phyloP scores from a whole-genome alignment of 2,329 filamentous ascomycete genomes.

The Trichoderma citrinoviride region DNA sequence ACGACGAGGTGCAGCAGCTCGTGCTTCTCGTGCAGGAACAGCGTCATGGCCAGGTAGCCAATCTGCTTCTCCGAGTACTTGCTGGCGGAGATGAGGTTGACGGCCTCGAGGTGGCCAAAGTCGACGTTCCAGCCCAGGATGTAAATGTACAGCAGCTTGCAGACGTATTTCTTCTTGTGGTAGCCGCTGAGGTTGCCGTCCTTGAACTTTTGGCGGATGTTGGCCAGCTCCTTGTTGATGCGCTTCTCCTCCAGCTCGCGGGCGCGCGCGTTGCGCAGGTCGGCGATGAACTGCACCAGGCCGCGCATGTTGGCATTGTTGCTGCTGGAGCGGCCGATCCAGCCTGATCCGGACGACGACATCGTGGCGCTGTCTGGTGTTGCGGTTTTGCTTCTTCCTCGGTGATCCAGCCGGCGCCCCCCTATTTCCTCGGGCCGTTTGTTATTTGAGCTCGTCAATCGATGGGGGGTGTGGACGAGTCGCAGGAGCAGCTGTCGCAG shows the following conservation, averaged over 20 bases:
- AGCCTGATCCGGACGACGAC: conserved; percentile 58
- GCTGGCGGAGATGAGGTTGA: conserved; percentile 92
- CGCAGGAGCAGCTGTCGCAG: conserved; percentile 8
- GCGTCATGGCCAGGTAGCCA: conserved; percentile 92
- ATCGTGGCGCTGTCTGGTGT: conserved; percentile 39
- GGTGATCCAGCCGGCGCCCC: neutral
- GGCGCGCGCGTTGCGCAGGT: conserved; percentile 89
- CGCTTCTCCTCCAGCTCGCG: conserved; percentile 97
- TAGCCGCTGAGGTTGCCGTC: conserved; percentile 91
- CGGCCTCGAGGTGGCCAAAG: conserved; percentile 96
- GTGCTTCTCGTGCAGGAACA: conserved; percentile 96
- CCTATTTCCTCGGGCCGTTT: neutral
- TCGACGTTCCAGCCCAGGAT: conserved; percentile 99
- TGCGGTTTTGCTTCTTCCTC: neutral
- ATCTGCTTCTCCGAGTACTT: conserved; percentile 99
- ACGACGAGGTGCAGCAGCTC: conserved; percentile 94
- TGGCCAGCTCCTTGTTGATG: conserved; percentile 98
- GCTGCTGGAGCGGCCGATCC: conserved; percentile 63
- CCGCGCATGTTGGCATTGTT: conserved; percentile 72
- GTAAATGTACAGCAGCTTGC: conserved; percentile 99
- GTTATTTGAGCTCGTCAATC: neutral
- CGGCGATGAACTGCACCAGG: conserved; percentile 96
- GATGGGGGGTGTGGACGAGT: neutral
- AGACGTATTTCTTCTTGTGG: conserved; percentile 99
- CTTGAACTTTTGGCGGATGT: conserved; percentile 98